Conservation (phyloP, 768 basidiomycete species). For the Hysterangium stoloniferum region DNA sequence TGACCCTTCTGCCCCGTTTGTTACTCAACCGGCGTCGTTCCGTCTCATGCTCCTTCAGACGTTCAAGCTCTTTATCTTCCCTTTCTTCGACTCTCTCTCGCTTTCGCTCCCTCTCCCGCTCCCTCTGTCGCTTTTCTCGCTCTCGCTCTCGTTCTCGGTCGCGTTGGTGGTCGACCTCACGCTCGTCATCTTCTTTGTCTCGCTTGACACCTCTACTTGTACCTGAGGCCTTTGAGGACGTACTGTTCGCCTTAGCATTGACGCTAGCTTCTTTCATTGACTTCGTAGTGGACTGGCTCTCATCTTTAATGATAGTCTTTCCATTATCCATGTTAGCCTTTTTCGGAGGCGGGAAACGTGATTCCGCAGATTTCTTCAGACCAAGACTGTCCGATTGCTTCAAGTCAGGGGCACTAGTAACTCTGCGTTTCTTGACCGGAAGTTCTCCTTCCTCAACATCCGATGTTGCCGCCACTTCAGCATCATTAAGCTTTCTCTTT, state of each 20-base stretch:
- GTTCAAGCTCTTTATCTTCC: slow-evolving; percentile 3
- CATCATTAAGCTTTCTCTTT: slow-evolving; percentile 1
- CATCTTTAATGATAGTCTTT: neutral
- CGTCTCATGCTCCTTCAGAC: neutral
- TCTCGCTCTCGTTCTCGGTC: neutral
- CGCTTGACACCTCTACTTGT: too few species aligned
- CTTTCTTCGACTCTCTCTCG: neutral
- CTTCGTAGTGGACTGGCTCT: neutral
- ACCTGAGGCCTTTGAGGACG: neutral
- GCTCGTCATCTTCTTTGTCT: too few species aligned
- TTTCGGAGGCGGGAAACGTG: neutral
- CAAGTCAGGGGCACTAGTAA: neutral
- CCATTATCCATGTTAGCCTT: slow-evolving; percentile 3
- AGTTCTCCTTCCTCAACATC: slow-evolving; percentile 10
- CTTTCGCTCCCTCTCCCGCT: neutral
- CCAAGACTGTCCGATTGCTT: neutral
- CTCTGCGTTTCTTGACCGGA: slow-evolving; percentile 3
- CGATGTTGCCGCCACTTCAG: neutral
- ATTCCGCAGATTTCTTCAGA: too few species aligned
- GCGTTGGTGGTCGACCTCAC: too few species aligned
- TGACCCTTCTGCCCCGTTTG: slow-evolving; percentile 5
- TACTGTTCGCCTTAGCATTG: too few species aligned
- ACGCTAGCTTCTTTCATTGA: neutral
- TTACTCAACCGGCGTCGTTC: neutral
- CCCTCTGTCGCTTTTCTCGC: neutral